A percentile compares a stretch with the other conserved stretches of the same genome.
These are phyloP conservation scores for Suillus bovinus DNA, from an alignment of 768 basidiomycete species.

Conservation along the genomic window DNA sequence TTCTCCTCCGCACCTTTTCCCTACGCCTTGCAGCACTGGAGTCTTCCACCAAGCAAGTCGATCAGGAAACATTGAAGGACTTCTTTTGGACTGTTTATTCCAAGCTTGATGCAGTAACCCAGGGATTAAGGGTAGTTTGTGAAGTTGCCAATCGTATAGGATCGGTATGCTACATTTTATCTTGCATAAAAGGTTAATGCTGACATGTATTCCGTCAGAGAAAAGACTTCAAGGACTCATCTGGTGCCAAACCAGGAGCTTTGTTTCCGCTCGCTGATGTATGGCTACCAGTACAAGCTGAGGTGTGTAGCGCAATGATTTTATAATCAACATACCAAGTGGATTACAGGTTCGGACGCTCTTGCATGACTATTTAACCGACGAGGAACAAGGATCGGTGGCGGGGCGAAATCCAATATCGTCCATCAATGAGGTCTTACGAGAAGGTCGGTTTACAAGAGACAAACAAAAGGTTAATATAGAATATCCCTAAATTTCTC, in stretches of 20 bases:
- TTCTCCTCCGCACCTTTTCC: slow-evolving; percentile 45
- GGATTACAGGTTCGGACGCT: slow-evolving; percentile 73
- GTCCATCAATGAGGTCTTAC: slow-evolving; percentile 91
- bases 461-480: slow-evolving; percentile 73
- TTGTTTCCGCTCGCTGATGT: slow-evolving; percentile 85
- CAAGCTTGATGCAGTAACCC: slow-evolving; percentile 90
- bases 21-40: slow-evolving; percentile 75
- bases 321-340: slow-evolving; percentile 11
- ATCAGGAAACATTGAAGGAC: slow-evolving; percentile 86
- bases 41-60: slow-evolving; percentile 65
- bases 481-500: not conserved
- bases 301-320: slow-evolving; percentile 49
- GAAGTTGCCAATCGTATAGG: slow-evolving; percentile 92
- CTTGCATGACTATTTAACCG: slow-evolving; percentile 88
- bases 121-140: slow-evolving; percentile 85
- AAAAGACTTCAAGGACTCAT: slow-evolving; percentile 87
- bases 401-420: slow-evolving; percentile 86
- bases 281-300: slow-evolving; percentile 85
- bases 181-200: slow-evolving; percentile 1
- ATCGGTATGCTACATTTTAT: slow-evolving; percentile 57
- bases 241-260: slow-evolving; percentile 71
- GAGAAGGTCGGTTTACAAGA: slow-evolving; percentile 76
- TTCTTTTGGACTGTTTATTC: slow-evolving; percentile 98
- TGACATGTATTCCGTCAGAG: slow-evolving; percentile 49
- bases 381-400: slow-evolving; percentile 79